Evolutionary conservation across 352 stramenopile genomes (phyloP).

Genomic region (Peronospora farinosa): DNA sequence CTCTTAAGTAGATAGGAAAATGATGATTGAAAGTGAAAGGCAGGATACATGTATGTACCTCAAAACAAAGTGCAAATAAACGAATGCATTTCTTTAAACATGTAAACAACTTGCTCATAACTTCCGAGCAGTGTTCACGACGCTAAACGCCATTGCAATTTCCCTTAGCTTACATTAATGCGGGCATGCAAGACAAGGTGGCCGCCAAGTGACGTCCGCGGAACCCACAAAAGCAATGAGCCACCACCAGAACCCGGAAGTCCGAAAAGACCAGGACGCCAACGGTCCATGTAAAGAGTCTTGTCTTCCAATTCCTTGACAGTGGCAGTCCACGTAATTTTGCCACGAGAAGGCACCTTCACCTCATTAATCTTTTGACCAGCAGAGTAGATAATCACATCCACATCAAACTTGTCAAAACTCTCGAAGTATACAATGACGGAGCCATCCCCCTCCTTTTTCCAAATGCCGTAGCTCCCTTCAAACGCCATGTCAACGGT

Average conservation of each 20-base stretch:
- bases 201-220: constrained; percentile 24
- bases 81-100: constrained; percentile 27
- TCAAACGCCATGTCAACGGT: constrained; percentile 38
- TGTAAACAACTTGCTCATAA: constrained; percentile 12
- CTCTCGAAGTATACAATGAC: constrained; percentile 25
- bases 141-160: constrained; percentile 13
- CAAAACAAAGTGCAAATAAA: constrained; percentile 1
- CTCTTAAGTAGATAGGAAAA: constrained; percentile 10
- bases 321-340: constrained; percentile 18
- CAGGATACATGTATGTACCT: not conserved
- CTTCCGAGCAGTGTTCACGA: constrained; percentile 22
- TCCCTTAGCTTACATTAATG: constrained; percentile 27
- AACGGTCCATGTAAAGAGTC: constrained; percentile 28
- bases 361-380: constrained; percentile 21
- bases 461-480: constrained; percentile 39
- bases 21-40: not conserved
- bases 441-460: constrained; percentile 29
- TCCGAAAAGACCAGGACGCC: constrained; percentile 18
- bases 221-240: constrained; percentile 23
- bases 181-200: constrained; percentile 23
- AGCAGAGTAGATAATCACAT: constrained; percentile 27
- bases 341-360: constrained; percentile 14
- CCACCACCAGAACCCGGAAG: constrained; percentile 18
- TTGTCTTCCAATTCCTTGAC: constrained; percentile 25
- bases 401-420: constrained; percentile 17